Evolutionary conservation across 768 basidiomycete genomes (phyloP), one percentile per base, ranked within the genome.

Genomic region (Lentinula detonsa): DNA sequence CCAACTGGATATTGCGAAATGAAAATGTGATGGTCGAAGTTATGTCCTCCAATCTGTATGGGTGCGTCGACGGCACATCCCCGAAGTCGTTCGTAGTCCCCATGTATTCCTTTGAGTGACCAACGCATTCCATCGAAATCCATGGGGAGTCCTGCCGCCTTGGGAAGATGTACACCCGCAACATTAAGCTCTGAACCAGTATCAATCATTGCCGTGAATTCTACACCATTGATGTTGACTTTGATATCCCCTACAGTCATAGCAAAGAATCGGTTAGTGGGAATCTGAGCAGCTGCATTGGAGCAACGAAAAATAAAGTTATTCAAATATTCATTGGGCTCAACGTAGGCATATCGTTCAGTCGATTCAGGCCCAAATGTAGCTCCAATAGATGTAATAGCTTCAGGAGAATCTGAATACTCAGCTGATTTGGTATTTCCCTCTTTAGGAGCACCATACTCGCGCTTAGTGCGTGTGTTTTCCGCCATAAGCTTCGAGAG

Each of bases 71-170:
- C 21, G 4, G 53, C 51, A 21, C 65, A 66, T 0, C 71, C 70
- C 1, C 61, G 35, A 0, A 73, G 55, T 0, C 57, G 61, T 0
- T 65, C 63, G 1, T 67, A 42, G 5, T 55, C 37, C 0, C 69
- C 64, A 23, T 68, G 62, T 3, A 73, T 66, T 0, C 71, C 72
- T 35, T 64, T 65, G 1, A 73, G 60, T 0, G 69, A 65, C 72
- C 72, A 73, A 0, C 61, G 18, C 10, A 59, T 42, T 0, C 72
- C 70, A 34, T 72, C 70, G 7, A 45, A 48, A 39, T 97, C 93
- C 75, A 98, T 81, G 4, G 91, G 23, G 4, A 56, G 33, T 48
- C 35, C 39, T 23, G 15, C 6, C 10, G 33, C 40, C 3, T 52
- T 34, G 2, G 33, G 9, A 2, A 33, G 15, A 18, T 58, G 13